Conservation (phyloP, 2,329 filamentous ascomycete genomes). For the Aspergillus flavus region DNA sequence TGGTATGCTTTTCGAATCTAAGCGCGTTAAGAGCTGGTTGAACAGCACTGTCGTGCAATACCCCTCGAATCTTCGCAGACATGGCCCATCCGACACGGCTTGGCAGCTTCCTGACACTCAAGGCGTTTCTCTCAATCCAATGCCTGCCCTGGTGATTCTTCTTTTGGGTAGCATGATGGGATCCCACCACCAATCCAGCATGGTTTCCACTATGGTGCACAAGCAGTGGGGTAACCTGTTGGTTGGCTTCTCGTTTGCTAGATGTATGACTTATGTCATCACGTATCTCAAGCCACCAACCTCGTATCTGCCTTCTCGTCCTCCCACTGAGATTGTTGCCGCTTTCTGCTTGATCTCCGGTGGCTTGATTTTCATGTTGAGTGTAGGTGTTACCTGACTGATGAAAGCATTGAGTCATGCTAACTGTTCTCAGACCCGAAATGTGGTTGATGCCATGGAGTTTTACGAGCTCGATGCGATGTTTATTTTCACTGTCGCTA, state of each 20-base stretch:
- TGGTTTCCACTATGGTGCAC: slow-evolving; percentile 89
- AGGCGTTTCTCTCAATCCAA: slow-evolving; percentile 78
- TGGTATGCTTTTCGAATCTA: slow-evolving; percentile 84
- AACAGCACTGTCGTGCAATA: slow-evolving; percentile 52
- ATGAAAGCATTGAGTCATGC: not conserved
- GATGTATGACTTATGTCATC: slow-evolving; percentile 77
- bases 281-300: slow-evolving; percentile 78
- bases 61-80: slow-evolving; percentile 35
- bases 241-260: slow-evolving; percentile 75
- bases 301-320: slow-evolving; percentile 78
- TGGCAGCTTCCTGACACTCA: slow-evolving; percentile 68
- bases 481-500: slow-evolving; percentile 87
- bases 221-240: slow-evolving; percentile 90
- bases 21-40: slow-evolving; percentile 60
- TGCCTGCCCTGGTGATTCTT: slow-evolving; percentile 84
- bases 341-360: slow-evolving; percentile 86
- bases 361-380: slow-evolving; percentile 90
- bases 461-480: slow-evolving; percentile 79
- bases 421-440: slow-evolving; percentile 61
- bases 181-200: slow-evolving; percentile 80
- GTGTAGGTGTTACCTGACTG: slow-evolving; percentile 59
- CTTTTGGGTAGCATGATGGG: slow-evolving; percentile 94
- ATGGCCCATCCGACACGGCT: slow-evolving; percentile 49
- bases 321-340: slow-evolving; percentile 85
- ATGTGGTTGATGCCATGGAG: slow-evolving; percentile 77